These are phyloP conservation scores for Dendrocalamus latiflorus DNA, from an alignment of 202 grass and related monocot species.

Conservation along the genomic window DNA sequence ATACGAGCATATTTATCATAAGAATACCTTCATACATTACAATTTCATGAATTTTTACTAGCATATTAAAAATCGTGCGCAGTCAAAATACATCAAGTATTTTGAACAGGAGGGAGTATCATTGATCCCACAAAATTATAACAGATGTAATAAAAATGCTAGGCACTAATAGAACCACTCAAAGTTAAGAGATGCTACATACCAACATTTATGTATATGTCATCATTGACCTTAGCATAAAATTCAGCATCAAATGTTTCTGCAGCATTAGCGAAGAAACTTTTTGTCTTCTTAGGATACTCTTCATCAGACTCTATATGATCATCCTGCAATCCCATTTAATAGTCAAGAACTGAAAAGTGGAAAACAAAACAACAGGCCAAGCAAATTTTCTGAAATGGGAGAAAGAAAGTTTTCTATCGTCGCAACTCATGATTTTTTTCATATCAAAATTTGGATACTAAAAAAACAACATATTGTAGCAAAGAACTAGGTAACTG, in stretches of 20 bases:
- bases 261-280: constrained; percentile 78
- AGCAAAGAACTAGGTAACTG: neutral
- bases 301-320: constrained; percentile 91
- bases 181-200: constrained; percentile 27
- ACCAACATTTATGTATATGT: constrained; percentile 98
- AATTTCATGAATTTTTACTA: neutral
- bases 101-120: neutral
- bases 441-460: constrained; percentile 7
- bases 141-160: neutral
- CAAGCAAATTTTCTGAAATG: neutral
- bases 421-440: neutral
- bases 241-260: constrained; percentile 89
- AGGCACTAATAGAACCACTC: neutral
- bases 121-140: constrained; percentile 12
- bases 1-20: neutral
- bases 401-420: neutral
- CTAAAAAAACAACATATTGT: neutral
- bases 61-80: neutral
- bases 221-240: constrained; percentile 92
- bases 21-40: neutral
- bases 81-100: neutral
- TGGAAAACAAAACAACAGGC: neutral
- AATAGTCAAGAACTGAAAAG: constrained; percentile 18
- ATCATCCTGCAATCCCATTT: constrained; percentile 63
- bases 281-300: constrained; percentile 72